A percentile compares a stretch with the other conserved stretches of the same genome.
Conservation (phyloP, 2,329 filamentous ascomycete species). For the Tothia fuscella region DNA sequence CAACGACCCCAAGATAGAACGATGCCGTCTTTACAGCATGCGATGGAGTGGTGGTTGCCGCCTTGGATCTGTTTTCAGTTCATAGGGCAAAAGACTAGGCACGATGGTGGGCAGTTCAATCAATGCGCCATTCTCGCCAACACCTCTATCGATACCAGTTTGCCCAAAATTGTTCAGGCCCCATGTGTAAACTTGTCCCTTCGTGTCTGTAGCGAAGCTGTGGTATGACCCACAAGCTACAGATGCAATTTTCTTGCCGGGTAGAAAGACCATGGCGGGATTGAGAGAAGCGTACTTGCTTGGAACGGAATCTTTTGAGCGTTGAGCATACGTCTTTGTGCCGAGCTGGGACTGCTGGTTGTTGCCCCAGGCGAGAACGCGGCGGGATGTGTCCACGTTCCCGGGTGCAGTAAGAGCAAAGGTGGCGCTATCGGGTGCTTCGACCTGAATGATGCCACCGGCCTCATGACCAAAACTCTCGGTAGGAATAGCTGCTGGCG, state of each 20-base stretch:
- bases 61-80: slow-evolving; percentile 57
- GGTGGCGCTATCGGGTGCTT: slow-evolving; percentile 61
- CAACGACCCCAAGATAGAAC: slow-evolving; percentile 49
- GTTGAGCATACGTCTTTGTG: slow-evolving; percentile 49
- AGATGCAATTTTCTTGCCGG: slow-evolving; percentile 42
- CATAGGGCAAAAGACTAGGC: slow-evolving; percentile 47
- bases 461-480: slow-evolving; percentile 48
- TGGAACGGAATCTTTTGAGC: slow-evolving; percentile 40
- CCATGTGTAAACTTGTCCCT: slow-evolving; percentile 66
- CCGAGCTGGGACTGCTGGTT: slow-evolving; percentile 63
- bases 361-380: slow-evolving; percentile 59
- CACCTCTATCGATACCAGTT: slow-evolving; percentile 53
- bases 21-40: slow-evolving; percentile 40
- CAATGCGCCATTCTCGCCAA: slow-evolving; percentile 56
- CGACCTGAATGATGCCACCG: slow-evolving; percentile 54
- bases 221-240: slow-evolving; percentile 67
- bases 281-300: no score
- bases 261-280: slow-evolving; percentile 46
- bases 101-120: slow-evolving; percentile 55
- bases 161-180: slow-evolving; percentile 81
- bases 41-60: slow-evolving; percentile 63
- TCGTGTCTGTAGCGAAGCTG: slow-evolving; percentile 61
- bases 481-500: slow-evolving; percentile 45
- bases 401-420: slow-evolving; percentile 68
- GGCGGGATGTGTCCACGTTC: slow-evolving; percentile 67